Conservation (phyloP, 1,284 basidiomycete species). For the Leccinum fallax region DNA sequence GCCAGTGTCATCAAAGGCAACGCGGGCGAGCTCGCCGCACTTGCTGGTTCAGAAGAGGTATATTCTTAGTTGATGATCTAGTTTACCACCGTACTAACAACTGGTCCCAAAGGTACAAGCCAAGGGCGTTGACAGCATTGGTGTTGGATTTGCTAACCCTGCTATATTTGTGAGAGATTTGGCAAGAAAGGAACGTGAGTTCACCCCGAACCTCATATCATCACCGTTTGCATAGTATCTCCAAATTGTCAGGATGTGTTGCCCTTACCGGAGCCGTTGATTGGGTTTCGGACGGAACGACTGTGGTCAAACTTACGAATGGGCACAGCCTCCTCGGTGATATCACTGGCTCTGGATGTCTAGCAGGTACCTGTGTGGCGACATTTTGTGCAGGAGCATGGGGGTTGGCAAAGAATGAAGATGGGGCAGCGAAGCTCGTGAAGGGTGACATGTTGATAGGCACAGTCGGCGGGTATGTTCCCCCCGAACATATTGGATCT, state of each 20-base stretch:
- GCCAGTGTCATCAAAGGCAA: slow-evolving; percentile 96
- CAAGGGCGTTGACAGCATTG: slow-evolving; percentile 89
- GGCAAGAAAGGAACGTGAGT: slow-evolving; percentile 76
- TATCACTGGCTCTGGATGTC: slow-evolving; percentile 92
- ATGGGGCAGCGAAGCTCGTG: slow-evolving; percentile 48
- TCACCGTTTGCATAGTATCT: neutral
- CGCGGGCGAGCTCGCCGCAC: slow-evolving; percentile 84
- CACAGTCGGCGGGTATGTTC: slow-evolving; percentile 72
- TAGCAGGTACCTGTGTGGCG: slow-evolving; percentile 78
- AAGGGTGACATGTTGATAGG: slow-evolving; percentile 75
- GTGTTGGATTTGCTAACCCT: slow-evolving; percentile 77
- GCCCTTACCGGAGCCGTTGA: slow-evolving; percentile 84
- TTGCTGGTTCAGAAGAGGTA: slow-evolving; percentile 78
- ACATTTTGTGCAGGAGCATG: slow-evolving; percentile 77
- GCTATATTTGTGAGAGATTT: slow-evolving; percentile 68
- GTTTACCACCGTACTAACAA: neutral
- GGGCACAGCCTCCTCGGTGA: slow-evolving; percentile 76
- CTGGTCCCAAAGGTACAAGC: slow-evolving; percentile 56
- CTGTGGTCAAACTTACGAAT: slow-evolving; percentile 71
- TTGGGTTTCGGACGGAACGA: slow-evolving; percentile 84
- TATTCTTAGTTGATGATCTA: slow-evolving; percentile 5
- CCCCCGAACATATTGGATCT: neutral
- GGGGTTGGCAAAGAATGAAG: slow-evolving; percentile 31
- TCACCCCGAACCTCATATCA: neutral
- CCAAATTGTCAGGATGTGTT: slow-evolving; percentile 62